Evolutionary conservation across 2,329 filamentous ascomycete genomes (phyloP).

Genomic region (Botrytis fragariae): DNA sequence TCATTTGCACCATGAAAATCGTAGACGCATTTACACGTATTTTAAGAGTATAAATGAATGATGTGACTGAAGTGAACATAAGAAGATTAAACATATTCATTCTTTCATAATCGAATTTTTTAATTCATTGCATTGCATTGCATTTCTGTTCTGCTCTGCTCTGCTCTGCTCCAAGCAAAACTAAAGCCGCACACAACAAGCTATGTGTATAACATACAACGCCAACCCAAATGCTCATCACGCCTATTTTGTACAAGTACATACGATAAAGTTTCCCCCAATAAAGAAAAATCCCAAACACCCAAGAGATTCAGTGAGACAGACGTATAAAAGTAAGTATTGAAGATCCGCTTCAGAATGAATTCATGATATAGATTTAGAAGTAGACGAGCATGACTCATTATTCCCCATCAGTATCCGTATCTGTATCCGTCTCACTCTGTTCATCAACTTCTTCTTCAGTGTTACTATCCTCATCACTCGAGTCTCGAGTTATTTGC

Average conservation of each 20-base stretch:
- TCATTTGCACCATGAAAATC: not conserved
- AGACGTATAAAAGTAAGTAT: not conserved
- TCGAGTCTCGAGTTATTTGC: constrained; percentile 58
- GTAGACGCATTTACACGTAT: not conserved
- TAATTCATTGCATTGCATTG: not conserved
- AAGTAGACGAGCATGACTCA: not conserved
- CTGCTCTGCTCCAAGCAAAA: constrained; percentile 18
- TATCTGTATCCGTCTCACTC: constrained; percentile 67
- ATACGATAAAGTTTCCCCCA: not conserved
- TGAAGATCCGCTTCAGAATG: constrained; percentile 2
- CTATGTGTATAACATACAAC: constrained; percentile 19
- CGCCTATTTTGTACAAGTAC: constrained; percentile 19
- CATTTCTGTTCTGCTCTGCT: not conserved
- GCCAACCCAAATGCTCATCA: constrained; percentile 18
- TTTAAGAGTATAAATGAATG: not conserved
- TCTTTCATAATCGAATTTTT: not conserved
- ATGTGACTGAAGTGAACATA: not conserved
- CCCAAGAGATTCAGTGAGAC: constrained; percentile 10
- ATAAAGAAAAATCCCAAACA: constrained; percentile 16
- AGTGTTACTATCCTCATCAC: constrained; percentile 75
- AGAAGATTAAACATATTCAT: not conserved
- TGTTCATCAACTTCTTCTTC: constrained; percentile 65
- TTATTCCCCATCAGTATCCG: constrained; percentile 47
- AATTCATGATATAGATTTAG: not conserved
- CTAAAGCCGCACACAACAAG: constrained; percentile 12